These are phyloP conservation scores for Quercus engelmannii DNA, from an alignment of 306 rosid species.

Conservation along the genomic window DNA sequence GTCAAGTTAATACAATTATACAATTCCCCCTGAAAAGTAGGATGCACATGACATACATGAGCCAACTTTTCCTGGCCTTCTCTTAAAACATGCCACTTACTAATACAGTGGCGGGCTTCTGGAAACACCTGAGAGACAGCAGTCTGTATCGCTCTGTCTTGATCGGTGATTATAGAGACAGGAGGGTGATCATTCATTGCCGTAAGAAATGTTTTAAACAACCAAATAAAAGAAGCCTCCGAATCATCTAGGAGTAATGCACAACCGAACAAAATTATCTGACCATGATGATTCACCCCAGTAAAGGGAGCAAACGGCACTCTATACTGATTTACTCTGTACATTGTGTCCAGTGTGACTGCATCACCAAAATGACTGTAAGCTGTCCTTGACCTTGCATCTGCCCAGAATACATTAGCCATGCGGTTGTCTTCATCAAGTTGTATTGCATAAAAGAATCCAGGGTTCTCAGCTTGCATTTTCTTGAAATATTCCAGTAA, in stretches of 20 bases:
- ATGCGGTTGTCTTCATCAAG: slow-evolving; percentile 81
- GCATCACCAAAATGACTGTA: slow-evolving; percentile 85
- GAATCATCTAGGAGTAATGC: slow-evolving; percentile 88
- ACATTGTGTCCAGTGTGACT: slow-evolving; percentile 69
- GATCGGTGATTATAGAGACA: slow-evolving; percentile 77
- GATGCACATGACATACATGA: slow-evolving; percentile 67
- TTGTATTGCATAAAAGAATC: slow-evolving; percentile 89
- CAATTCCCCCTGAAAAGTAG: slow-evolving; percentile 73
- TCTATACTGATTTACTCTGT: slow-evolving; percentile 62
- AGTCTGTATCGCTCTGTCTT: slow-evolving; percentile 64
- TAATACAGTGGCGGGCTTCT: slow-evolving; percentile 77
- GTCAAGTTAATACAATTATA: slow-evolving; percentile 88
- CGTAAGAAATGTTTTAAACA: slow-evolving; percentile 76
- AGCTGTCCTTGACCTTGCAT: slow-evolving; percentile 86
- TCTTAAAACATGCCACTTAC: slow-evolving; percentile 85
- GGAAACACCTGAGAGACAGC: slow-evolving; percentile 88
- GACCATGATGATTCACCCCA: slow-evolving; percentile 92
- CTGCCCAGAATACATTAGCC: slow-evolving; percentile 88
- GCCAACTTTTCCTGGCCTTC: slow-evolving; percentile 92
- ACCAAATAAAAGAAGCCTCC: slow-evolving; percentile 82
- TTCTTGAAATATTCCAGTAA: slow-evolving; percentile 88
- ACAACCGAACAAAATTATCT: slow-evolving; percentile 81
- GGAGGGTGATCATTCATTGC: slow-evolving; percentile 81
- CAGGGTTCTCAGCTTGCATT: slow-evolving; percentile 94
- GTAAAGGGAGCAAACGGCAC: slow-evolving; percentile 88